Percentiles rank a stretch among this genome's conserved stretches.
Conservation (phyloP, 345 rosid genomes). For the Cochlearia excelsa region DNA sequence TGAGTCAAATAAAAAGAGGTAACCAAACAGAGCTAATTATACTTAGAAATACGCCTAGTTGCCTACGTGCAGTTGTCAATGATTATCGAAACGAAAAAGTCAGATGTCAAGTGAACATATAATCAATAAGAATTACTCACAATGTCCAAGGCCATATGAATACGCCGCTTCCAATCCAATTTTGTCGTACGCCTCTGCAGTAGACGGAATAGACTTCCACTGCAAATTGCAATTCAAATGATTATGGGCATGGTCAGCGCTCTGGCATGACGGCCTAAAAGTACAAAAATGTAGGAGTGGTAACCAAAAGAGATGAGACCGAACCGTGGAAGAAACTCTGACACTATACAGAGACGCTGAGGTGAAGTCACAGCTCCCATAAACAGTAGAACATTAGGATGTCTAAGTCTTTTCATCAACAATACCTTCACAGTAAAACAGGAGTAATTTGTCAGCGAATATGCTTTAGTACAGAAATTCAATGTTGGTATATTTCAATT, state of each 20-base stretch:
- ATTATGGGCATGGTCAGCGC: conserved; percentile 21
- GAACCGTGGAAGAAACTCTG: conserved; percentile 99
- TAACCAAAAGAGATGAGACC: conserved; percentile 27
- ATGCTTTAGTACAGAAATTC: too few species aligned
- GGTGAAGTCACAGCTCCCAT: conserved; percentile 46
- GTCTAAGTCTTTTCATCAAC: conserved; percentile 93
- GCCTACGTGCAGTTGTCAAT: not conserved
- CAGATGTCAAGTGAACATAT: not conserved
- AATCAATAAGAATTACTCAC: conserved; percentile 45
- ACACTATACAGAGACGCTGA: conserved; percentile 89
- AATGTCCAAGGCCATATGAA: conserved; percentile 73
- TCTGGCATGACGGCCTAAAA: not conserved
- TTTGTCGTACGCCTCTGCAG: conserved; percentile 73
- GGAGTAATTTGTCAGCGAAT: not conserved
- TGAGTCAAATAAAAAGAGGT: conserved; percentile 6
- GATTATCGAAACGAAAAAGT: not conserved
- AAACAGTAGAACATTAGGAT: conserved; percentile 76
- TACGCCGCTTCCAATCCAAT: conserved; percentile 19
- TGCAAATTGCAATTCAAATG: conserved; percentile 33
- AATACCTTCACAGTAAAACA: conserved; percentile 55
- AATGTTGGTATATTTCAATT: too few species aligned
- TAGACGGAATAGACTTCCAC: conserved; percentile 92
- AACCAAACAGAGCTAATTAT: conserved; percentile 12
- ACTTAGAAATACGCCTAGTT: not conserved
- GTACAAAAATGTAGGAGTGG: conserved; percentile 11